Evolutionary conservation across 305 asterid genomes (phyloP), one percentile per base, ranked within the genome.

Genomic region (Coffea humblotiana): DNA sequence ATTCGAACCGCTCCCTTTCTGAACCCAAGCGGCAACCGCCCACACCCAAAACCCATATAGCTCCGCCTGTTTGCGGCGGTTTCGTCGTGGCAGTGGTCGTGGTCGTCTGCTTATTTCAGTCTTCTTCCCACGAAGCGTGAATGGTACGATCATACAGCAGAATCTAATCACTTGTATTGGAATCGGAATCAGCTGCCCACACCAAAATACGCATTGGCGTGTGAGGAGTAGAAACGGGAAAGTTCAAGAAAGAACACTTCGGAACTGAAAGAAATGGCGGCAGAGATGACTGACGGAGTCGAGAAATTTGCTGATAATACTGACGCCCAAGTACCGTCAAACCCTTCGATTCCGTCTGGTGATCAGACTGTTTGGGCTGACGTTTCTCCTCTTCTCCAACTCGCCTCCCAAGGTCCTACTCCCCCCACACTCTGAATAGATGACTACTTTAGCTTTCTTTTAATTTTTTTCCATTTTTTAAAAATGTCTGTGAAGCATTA

Each of bases 321-420:
- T 37, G 87, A 88, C 64, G 81, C 66, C 29, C 71, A 80, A 74
- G 82, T 77, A 47, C 88, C 90, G 60, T 25, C 82, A 71, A 85
- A 80, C 81, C 90, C 94, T 85, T 88, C 93, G 63, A 86, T 93
- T 73, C 91, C 97, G 79, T 88, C 94, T 74, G 92, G 87, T 73
- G 90, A 85, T 87, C 96, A 91, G 79, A 85, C 94, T 64, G 93
- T 87, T 75, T 94, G 98, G 98, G 90, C 87, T 29, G 98, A 95
- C 76, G 92, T 89, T 81, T 95, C 98, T 35, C 63, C 92, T 78
- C 90, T 95, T 77, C 85, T 95, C 51, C 85, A 81, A 32, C 92
- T 84, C 75, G 96, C 97, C 49, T 90, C 95, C 89, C 78, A 82
- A 47, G 87, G 85, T 88, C 19, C n/a, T 64, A 29, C 14, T 72